Base-by-base conservation (phyloP, 2,329 filamentous ascomycete species). In the Aurifilum marmelostoma region DNA sequence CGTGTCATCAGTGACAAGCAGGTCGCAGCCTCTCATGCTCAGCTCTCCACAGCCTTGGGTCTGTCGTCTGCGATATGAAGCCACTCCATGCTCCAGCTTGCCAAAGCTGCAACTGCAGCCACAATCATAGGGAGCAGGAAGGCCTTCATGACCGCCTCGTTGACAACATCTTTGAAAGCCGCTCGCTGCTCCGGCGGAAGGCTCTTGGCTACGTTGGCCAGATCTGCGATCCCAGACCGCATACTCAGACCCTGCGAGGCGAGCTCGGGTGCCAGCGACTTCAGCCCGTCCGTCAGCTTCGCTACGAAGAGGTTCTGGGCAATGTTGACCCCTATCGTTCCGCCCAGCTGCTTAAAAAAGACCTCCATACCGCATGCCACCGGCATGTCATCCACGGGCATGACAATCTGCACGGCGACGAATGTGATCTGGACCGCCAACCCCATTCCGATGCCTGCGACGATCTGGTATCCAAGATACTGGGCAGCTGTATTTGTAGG, bases 341-440 rank as follows among this genome's bases (percentile, higher is more conserved):
- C 61, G n/a, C 61, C 61, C 39, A 63, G 61, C n/a, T 58, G 52
- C 32, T 65, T 58, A 50, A 65, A 65, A 29, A 65, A 63, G 12
- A 63, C 41, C 41, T 63, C 61, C 61, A 63, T 63, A 8, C 61
- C 61, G n/a, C 61, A 63, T 18, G 39, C 61, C 16, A 63, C 37
- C 8, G 61, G 61, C 61, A 63, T 63, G 29, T 63, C 61, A 7
- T 63, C 61, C 11, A 63, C 24, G 12, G 39, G 24, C 41, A 61
- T 39, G 67, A 68, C 62, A 39, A 65, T 68, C 32, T 69, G 68
- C 47, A 67, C 61, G 6, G 68, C 68, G 14, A 66, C 59, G 8
- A 67, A 21, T 1, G 65, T 63, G 16, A 67, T 43, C 50, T 67
- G 65, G n/a, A 67, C 68, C 16, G 62, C 52, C 14, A 67, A n/a